Evolutionary conservation across 768 basidiomycete genomes (phyloP), one percentile per base, ranked within the genome.

Genomic region (Collybiopsis luxurians): DNA sequence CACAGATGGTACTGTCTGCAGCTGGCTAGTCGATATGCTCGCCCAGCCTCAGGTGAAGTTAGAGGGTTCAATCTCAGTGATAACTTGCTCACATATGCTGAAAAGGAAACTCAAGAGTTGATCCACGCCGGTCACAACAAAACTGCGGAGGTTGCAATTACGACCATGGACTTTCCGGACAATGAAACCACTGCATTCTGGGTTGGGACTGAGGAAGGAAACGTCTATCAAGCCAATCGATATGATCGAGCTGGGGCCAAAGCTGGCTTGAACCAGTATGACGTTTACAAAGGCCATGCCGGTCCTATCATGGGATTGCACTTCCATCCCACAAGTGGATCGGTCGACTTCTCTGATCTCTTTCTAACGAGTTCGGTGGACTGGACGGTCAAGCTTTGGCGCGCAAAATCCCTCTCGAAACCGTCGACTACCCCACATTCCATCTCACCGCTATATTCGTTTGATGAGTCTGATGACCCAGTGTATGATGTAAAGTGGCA

Each of bases 401-500:
- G 94, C 40, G 82, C 92, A 7, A 92, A 86, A 71, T 84, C 83
- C 11, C 73, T 88, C 38, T 78, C 88, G 42, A 92, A 92, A 71
- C 83, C 90, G 7, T 86, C 87, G 6, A 85, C 86, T 36, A 66
- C 74, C 0, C 75, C 76, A 17, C 81, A 84, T 61, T 69, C 71
- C 17, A 77, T 95, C n/a, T 44, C 82, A 0, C 92, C 96, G 2
- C 63, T 98, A 23, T 90, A 95, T 68, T 94, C 92, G 39, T 98
- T 99, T 65, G 96, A 99, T 62, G 96, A 98, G 71, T 92, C 95
- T 12, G 94, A 95, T 67, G 97, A 99, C 70, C 98, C 98, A 68
- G 96, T 99, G 10, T 98, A 97, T 73, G 97, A 98, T 74, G 95
- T 93, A 45, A 92, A 89, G 69, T 99, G 97, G 97, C 97, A 99